Base-by-base conservation (phyloP, 805 yeast genomes). In the Lachancea nothofagi region DNA sequence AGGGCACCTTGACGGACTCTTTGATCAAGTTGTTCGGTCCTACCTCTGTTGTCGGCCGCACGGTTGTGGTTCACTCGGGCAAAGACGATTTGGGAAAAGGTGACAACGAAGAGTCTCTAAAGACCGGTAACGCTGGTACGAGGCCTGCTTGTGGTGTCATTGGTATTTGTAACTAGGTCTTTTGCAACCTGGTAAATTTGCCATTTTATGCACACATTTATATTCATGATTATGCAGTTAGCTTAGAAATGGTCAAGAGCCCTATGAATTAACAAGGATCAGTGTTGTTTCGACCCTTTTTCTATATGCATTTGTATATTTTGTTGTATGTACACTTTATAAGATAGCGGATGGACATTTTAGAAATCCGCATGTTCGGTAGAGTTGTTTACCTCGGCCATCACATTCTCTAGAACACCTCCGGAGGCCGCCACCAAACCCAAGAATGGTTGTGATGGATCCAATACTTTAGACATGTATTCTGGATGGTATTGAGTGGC, bases 401-500 rank as follows among this genome's bases (percentile, higher is more conserved):
- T 67, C 36, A 86, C 74, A 33, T 76, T 71, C 45, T 83, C 84
- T 57, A 93, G 72, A 42, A 80, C 74, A 43, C 96, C 96, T 33
- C 93, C 73, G 33, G 96, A 70, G 14, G 99, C 97, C 38, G 97
- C 97, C 44, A 93, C 84, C 51, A 93, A 75, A 40, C 99, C 99
- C 61, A 93, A 74, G 70, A 93, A 86, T 40, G 99, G 99, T 63
- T 84, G 77, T 20, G 97, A 89, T 40, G 99, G 98, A 54, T 88
- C 95, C 60, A 93, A 75, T 20, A 94, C 98, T 67, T 94, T 88
- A 36, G 97, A 88, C 50, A 89, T 74, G 65, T 93, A 93, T 70
- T 93, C 99, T 24, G 99, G 99, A 63, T 93, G 99, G 69, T 89
- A 93, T 72, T 93, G 99, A 24, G 97, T 84, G 48, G 90, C 99